Evolutionary conservation across 768 basidiomycete genomes (phyloP).

Genomic region (Psilocybe sp.): DNA sequence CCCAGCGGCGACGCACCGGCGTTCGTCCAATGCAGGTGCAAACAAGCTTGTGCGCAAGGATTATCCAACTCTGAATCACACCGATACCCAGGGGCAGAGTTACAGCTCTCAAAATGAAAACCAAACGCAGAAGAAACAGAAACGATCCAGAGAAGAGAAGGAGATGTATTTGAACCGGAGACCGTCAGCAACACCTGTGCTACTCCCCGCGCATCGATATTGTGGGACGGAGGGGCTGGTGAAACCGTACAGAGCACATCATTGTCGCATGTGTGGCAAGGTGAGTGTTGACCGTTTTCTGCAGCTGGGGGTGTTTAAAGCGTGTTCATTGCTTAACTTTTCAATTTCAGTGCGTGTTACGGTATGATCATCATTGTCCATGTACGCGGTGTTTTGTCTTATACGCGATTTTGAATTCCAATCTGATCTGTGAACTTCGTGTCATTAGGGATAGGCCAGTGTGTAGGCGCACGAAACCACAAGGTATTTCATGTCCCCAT

Average conservation of each 20-base stretch:
- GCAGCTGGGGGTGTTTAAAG: background rate
- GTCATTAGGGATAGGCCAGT: constrained; percentile 84
- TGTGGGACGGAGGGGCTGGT: constrained; percentile 61
- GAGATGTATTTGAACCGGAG: constrained; percentile 26
- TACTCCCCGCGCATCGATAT: constrained; percentile 65
- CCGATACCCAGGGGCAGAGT: background rate
- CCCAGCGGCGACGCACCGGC: too few species aligned
- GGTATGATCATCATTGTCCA: constrained; percentile 89
- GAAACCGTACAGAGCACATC: constrained; percentile 76
- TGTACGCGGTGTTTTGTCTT: constrained; percentile 43
- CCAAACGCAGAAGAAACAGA: background rate
- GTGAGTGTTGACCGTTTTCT: constrained; percentile 38
- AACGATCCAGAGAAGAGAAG: constrained; percentile 1
- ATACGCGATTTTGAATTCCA: background rate
- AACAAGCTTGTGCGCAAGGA: too few species aligned
- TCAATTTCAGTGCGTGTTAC: constrained; percentile 63
- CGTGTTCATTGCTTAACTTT: constrained; percentile 1
- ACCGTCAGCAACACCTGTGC: constrained; percentile 37
- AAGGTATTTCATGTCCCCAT: constrained; percentile 44
- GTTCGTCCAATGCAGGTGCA: too few species aligned
- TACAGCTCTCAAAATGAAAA: too few species aligned
- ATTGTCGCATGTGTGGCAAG: constrained; percentile 81
- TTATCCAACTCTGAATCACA: too few species aligned
- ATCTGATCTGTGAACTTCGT: too few species aligned
- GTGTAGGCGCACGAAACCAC: constrained; percentile 90